These are phyloP conservation scores for Chaetomium strumarium DNA, from an alignment of 2,329 filamentous ascomycete species.

Conservation along the genomic window DNA sequence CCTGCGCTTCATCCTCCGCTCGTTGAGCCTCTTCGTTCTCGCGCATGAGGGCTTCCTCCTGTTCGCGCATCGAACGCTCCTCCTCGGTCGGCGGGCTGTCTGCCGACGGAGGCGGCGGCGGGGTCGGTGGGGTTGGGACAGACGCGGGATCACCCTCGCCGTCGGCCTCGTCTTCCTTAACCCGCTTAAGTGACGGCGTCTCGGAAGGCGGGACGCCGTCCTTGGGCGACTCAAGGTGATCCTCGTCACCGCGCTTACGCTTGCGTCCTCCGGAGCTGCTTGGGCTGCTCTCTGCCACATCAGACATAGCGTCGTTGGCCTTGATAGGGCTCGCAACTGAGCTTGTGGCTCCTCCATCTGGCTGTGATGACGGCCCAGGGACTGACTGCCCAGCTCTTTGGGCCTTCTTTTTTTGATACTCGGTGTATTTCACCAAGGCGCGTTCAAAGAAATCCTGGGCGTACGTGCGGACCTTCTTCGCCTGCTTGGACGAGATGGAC, in stretches of 20 bases:
- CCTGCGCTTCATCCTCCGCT: conserved; percentile 41
- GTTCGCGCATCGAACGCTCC: conserved; percentile 41
- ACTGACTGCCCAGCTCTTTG: conserved; percentile 23
- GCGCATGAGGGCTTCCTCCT: conserved; percentile 44
- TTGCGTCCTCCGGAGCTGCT: conserved; percentile 49
- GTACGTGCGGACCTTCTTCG: conserved; percentile 75
- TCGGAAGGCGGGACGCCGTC: conserved; percentile 44
- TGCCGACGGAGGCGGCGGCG: conserved; percentile 37
- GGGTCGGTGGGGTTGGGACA: conserved; percentile 40
- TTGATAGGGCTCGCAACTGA: conserved; percentile 25
- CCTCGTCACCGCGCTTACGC: conserved; percentile 51
- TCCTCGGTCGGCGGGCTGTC: conserved; percentile 35
- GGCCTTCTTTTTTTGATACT: conserved; percentile 59
- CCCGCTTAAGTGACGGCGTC: conserved; percentile 46
- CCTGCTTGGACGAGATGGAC: conserved; percentile 66
- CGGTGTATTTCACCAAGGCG: conserved; percentile 68
- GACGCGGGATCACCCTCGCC: conserved; percentile 18
- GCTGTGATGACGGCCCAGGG: neutral
- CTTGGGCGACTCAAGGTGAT: conserved; percentile 34
- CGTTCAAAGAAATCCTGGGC: conserved; percentile 84
- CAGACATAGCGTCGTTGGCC: conserved; percentile 36
- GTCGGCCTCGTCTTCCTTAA: conserved; percentile 31
- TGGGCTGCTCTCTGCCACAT: conserved; percentile 41
- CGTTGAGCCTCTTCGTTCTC: conserved; percentile 52
- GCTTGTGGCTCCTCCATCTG: conserved; percentile 15